phyloP scores from a whole-genome alignment of 108 stramenopile genomes.

The Pseudonitzschia multistriata region DNA sequence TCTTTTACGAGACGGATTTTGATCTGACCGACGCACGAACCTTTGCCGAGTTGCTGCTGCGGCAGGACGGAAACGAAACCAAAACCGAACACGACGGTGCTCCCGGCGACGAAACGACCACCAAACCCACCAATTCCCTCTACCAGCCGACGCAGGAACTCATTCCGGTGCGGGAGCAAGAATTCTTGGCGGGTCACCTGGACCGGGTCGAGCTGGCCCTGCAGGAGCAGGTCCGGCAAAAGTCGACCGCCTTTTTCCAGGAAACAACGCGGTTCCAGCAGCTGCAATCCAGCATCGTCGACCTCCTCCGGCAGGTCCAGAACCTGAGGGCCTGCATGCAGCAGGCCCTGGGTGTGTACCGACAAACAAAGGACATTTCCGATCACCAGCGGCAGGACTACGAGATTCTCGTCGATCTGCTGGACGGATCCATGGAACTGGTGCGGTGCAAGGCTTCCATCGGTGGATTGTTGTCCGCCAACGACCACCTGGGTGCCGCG shows the following conservation, averaged over 20 bases:
- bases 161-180: conserved; percentile 60
- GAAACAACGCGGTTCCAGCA: conserved; percentile 84
- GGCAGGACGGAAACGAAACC: conserved; percentile 41
- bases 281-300: conserved; percentile 60
- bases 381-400: conserved; percentile 59
- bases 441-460: conserved; percentile 63
- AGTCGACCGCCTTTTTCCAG: conserved; percentile 77
- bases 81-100: neutral
- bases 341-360: conserved; percentile 32
- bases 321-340: conserved; percentile 46
- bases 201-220: conserved; percentile 80
- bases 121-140: conserved; percentile 20
- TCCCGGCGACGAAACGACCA: neutral
- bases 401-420: conserved; percentile 45
- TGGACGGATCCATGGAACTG: conserved; percentile 74
- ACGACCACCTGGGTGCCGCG: conserved; percentile 72
- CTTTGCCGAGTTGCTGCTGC: conserved; percentile 65
- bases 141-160: conserved; percentile 47
- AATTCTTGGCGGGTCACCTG: conserved; percentile 63
- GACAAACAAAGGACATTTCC: conserved; percentile 32
- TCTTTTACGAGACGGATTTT: conserved; percentile 70
- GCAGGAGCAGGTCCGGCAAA: conserved; percentile 75
- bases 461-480: conserved; percentile 62
- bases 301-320: conserved; percentile 65
- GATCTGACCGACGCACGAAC: conserved; percentile 77